A percentile compares a stretch with the other conserved stretches of the same genome.
Conservation (phyloP, 2,329 filamentous ascomycete species). For the Nemania serpens region DNA sequence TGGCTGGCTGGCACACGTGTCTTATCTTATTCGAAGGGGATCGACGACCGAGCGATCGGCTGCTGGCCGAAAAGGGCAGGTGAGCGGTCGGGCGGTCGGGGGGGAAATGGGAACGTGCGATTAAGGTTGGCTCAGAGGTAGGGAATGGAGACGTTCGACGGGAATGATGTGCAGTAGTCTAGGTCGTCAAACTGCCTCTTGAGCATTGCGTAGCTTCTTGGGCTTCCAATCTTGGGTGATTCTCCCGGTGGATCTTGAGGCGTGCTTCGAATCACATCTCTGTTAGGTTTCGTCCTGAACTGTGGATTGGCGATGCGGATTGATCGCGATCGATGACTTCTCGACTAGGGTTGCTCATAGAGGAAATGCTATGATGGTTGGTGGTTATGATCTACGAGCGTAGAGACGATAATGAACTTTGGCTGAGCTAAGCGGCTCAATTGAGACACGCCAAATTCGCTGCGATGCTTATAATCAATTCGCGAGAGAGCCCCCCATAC, state of each 20-base stretch:
- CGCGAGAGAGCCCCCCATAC: neutral
- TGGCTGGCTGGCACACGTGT: constrained; percentile 28
- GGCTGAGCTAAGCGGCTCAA: neutral
- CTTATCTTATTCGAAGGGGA: constrained; percentile 24
- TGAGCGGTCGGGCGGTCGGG: constrained; percentile 12
- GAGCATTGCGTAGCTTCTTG: neutral
- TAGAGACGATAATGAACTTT: too few relatives aligned
- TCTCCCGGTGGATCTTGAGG: neutral
- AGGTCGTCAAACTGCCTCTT: neutral
- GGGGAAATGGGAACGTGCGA: constrained; percentile 30
- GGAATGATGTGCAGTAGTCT: neutral
- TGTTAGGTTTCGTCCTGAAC: neutral
- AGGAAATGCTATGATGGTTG: neutral
- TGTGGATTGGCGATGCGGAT: neutral
- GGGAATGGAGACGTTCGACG: constrained; percentile 1
- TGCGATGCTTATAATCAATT: neutral
- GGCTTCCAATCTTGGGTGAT: neutral
- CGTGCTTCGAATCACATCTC: neutral
- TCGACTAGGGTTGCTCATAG: neutral
- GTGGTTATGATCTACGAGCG: neutral
- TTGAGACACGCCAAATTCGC: neutral
- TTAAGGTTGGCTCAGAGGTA: constrained; percentile 35
- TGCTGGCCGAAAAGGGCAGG: constrained; percentile 33
- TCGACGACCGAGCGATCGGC: constrained; percentile 10
- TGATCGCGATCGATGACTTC: neutral